Percentiles rank a stretch among this genome's conserved stretches.
Conservation (phyloP, 441 rosid genomes). For the Populus hybrid region DNA sequence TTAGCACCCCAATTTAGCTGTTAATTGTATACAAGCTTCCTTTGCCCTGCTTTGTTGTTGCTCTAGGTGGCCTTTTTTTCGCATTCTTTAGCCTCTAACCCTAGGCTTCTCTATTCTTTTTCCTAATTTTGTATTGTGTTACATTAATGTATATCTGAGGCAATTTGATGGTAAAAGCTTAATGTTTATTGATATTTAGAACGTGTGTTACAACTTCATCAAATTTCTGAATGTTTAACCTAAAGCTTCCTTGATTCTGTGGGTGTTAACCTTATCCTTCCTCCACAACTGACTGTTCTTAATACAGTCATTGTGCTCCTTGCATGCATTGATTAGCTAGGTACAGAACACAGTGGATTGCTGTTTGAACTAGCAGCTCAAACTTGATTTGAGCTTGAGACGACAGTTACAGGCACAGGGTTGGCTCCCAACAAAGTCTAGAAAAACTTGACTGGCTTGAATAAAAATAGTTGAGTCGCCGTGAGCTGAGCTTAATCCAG, state of each 20-base stretch:
- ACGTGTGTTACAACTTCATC: not conserved
- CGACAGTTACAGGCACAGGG: not conserved
- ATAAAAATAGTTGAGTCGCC: not conserved
- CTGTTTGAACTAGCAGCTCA: not conserved
- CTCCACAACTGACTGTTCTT: not conserved
- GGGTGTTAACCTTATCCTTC: not conserved
- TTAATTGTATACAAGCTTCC: conserved; percentile 42
- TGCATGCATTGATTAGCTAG: not conserved
- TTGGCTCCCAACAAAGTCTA: not conserved
- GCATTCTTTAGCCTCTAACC: conserved; percentile 24
- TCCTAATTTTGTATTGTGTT: conserved; percentile 29
- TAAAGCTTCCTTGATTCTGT: not conserved
- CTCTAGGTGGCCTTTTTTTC: conserved; percentile 21
- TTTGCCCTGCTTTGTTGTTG: conserved; percentile 23
- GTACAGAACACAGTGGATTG: not conserved
- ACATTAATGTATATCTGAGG: conserved; percentile 43
- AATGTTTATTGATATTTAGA: conserved; percentile 12
- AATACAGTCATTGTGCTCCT: not conserved
- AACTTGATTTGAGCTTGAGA: not conserved
- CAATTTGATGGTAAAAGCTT: conserved; percentile 25
- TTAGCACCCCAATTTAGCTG: conserved; percentile 30
- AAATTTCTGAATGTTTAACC: not conserved
- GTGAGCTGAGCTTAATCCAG: not conserved
- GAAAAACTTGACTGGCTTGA: not conserved
- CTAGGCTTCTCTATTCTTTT: conserved; percentile 1